Base-by-base conservation (phyloP, 768 basidiomycete species). In the Suillus fuscotomentosus region DNA sequence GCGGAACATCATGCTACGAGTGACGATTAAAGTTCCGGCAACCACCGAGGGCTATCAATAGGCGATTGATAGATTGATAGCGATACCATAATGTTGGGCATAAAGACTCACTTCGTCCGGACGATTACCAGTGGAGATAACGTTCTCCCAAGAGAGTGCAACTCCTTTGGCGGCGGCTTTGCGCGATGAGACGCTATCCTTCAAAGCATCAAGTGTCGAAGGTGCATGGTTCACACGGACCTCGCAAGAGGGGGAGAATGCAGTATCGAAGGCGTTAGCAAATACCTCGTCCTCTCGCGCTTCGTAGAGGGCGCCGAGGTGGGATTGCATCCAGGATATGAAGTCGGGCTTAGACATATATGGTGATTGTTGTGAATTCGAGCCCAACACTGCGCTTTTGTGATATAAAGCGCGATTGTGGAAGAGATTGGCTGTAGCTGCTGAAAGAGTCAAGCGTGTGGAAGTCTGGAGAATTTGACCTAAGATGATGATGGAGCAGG, bases 11-110 rank as follows among this genome's bases (percentile, higher is more conserved):
- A 81, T 61, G 3, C 73, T 72, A 27, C 79, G 80, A 34, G 77
- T 80, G 54, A 80, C 73, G 65, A 78, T 68, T 45, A 82, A 72
- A 56, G 70, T 67, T 1, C 83, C 82, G 5, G 79, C 77, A 3
- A 83, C 77, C 56, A 57, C 56, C 5, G 73, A 70, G 2, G 70
- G 69, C 80, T 82, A 24, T 9, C 24, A n/a, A 38, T 54, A 48
- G 47, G 24, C 13, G 27, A 17, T 24, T 22, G 3, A 24, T 39
- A 5, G 27, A 27, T 27, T 27, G 27, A 27, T 27, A 27, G 27
- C 15, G 15, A 11, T 27, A 13, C 1, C 10, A 41, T 27, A 6
- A 24, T 5, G 22, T 41, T 27, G 15, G 39, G 24, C 10, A 27
- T 27, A 10, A 24, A 22, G 2, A 66, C 73, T 60, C 59, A 73